phyloP scores from a whole-genome alignment of 495 filamentous ascomycete genomes.

The Penicillium cosmopolitanum region DNA sequence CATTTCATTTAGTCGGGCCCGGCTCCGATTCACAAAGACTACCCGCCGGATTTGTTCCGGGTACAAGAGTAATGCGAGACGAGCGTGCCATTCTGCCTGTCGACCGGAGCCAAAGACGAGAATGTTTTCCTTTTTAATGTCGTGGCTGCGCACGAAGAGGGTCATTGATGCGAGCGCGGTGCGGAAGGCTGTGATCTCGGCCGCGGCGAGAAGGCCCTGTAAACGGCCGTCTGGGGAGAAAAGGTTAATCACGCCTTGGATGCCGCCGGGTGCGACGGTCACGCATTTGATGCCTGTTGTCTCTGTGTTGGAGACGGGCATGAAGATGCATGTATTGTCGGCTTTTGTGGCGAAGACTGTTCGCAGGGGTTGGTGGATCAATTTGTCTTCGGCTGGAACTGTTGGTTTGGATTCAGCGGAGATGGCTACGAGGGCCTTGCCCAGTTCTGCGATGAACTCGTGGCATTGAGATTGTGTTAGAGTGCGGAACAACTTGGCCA shows the following conservation, averaged over 20 bases:
- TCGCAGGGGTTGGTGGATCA: conserved; percentile 75
- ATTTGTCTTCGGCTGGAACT: conserved; percentile 24
- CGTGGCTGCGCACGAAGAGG: conserved; percentile 61
- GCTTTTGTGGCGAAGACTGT: conserved; percentile 69
- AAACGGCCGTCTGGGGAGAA: conserved; percentile 69
- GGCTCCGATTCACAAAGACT: conserved; percentile 75
- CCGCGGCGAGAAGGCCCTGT: conserved; percentile 79
- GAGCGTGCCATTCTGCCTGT: conserved; percentile 92
- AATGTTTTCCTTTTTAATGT: conserved; percentile 60
- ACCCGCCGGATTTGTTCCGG: conserved; percentile 67
- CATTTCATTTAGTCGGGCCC: conserved; percentile 47
- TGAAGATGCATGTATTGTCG: conserved; percentile 79
- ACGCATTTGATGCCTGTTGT: conserved; percentile 68
- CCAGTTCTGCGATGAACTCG: conserved; percentile 35
- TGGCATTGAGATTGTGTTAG: conserved; percentile 40
- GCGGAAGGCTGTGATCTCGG: conserved; percentile 88
- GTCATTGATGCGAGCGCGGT: conserved; percentile 85
- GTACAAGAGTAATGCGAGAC: conserved; percentile 72
- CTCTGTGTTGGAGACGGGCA: conserved; percentile 72
- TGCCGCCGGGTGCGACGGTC: conserved; percentile 44
- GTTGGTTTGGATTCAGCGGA: conserved; percentile 30
- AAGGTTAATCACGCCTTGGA: conserved; percentile 77
- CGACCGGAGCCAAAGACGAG: conserved; percentile 84
- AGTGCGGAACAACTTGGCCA: conserved; percentile 40
- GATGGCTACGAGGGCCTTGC: conserved; percentile 35